Percentiles rank a stretch among this genome's conserved stretches.
Conservation (phyloP, 148 eudicot species). For the Vaccinium vitisidaea region DNA sequence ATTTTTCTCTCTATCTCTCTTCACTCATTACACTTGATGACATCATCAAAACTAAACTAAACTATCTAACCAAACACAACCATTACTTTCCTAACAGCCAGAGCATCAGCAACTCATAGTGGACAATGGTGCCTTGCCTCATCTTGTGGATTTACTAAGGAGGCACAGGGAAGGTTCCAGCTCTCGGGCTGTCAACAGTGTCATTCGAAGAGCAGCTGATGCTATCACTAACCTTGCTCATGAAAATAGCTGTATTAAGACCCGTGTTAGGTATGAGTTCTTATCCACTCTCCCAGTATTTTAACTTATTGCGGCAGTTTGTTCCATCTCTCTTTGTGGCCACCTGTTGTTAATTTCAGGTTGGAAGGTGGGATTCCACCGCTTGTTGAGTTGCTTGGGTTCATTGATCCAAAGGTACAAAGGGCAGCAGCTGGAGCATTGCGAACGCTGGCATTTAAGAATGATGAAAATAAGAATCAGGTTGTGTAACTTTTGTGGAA, state of each 20-base stretch:
- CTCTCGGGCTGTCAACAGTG: conserved; percentile 65
- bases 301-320: background rate
- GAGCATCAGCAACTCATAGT: conserved; percentile 89
- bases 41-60: no score
- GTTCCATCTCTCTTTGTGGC: background rate
- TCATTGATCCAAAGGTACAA: conserved; percentile 73
- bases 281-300: background rate
- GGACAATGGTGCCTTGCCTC: conserved; percentile 88
- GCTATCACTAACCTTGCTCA: conserved; percentile 97
- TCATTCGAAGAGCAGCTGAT: conserved; percentile 84
- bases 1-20: no score
- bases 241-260: conserved; percentile 81
- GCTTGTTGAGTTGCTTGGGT: conserved; percentile 81
- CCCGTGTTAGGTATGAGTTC: conserved; percentile 60
- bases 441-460: conserved; percentile 91
- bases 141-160: conserved; percentile 68
- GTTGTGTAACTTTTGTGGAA: conserved; percentile 27
- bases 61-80: no score
- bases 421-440: conserved; percentile 95
- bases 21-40: no score
- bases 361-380: conserved; percentile 95
- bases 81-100: conserved; percentile 50
- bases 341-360: conserved; percentile 31
- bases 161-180: conserved; percentile 41
- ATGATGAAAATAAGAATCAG: conserved; percentile 91